Conservation (phyloP, 306 rosid species). For the Pyrus betulifolia region DNA sequence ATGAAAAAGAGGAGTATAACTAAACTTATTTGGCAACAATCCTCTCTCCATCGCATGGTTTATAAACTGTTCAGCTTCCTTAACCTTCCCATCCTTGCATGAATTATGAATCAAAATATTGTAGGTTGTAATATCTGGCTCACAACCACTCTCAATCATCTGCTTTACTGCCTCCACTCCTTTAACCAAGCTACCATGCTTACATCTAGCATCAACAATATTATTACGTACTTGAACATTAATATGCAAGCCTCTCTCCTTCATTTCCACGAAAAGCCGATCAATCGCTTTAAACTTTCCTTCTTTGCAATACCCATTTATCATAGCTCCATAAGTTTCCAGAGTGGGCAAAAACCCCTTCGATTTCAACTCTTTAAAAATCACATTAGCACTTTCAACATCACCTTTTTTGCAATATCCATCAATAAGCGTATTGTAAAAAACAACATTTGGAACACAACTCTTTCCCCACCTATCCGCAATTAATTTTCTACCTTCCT, state of each 20-base stretch:
- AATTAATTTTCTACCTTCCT: slow-evolving; percentile 57
- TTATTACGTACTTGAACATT: slow-evolving; percentile 48
- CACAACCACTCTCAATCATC: slow-evolving; percentile 57
- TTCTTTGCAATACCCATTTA: slow-evolving; percentile 59
- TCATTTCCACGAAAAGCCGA: slow-evolving; percentile 53
- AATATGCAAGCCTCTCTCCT: slow-evolving; percentile 46
- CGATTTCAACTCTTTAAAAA: slow-evolving; percentile 57
- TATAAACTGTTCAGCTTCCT: slow-evolving; percentile 56
- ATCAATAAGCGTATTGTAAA: slow-evolving; percentile 58
- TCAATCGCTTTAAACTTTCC: slow-evolving; percentile 54
- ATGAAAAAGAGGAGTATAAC: slow-evolving; percentile 61
- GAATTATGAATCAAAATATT: slow-evolving; percentile 53
- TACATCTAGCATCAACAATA: slow-evolving; percentile 56
- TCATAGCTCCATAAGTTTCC: slow-evolving; percentile 57
- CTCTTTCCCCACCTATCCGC: slow-evolving; percentile 58
- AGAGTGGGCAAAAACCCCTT: slow-evolving; percentile 56
- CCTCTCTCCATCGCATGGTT: slow-evolving; percentile 38
- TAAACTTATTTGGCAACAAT: slow-evolving; percentile 42
- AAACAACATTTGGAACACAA: slow-evolving; percentile 68
- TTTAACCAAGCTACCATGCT: slow-evolving; percentile 30
- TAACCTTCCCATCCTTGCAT: slow-evolving; percentile 44
- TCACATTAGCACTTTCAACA: slow-evolving; percentile 31
- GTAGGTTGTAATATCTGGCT: slow-evolving; percentile 64
- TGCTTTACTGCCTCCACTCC: slow-evolving; percentile 33
- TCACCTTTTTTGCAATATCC: slow-evolving; percentile 71